Conservation (phyloP, 2,329 filamentous ascomycete genomes). For the Sclerotinia sclerotiorum region DNA sequence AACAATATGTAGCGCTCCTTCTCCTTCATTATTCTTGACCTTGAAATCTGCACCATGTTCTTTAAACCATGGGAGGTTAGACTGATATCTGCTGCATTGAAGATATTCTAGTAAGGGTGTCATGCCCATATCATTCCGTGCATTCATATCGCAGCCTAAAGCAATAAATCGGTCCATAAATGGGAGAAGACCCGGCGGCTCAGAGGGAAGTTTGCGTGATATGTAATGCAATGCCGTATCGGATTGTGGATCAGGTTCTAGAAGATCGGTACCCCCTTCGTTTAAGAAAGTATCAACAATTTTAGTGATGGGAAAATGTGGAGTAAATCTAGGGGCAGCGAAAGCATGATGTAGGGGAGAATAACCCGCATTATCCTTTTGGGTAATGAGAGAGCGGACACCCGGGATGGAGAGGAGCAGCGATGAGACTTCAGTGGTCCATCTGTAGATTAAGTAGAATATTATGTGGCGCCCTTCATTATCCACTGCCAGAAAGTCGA, state of each 20-base stretch:
- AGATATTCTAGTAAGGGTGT: slow-evolving; percentile 1
- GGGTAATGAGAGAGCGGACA: background rate
- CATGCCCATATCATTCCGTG: slow-evolving; percentile 15
- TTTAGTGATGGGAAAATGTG: background rate
- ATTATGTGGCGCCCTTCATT: slow-evolving; percentile 3
- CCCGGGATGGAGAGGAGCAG: background rate
- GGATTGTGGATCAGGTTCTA: slow-evolving; percentile 24
- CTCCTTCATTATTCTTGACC: background rate
- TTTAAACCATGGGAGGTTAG: background rate
- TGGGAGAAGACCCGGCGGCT: fast-evolving
- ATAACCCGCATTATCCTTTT: slow-evolving; percentile 26
- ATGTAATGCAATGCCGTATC: slow-evolving; percentile 29
- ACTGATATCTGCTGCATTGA: background rate
- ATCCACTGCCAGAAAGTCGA: slow-evolving; percentile 7
- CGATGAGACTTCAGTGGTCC: background rate
- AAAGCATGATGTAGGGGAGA: slow-evolving; percentile 15
- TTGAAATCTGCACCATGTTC: slow-evolving; percentile 3
- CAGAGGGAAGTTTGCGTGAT: background rate
- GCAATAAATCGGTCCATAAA: slow-evolving; percentile 12
- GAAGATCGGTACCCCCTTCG: slow-evolving; percentile 20
- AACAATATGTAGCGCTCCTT: slow-evolving; percentile 1
- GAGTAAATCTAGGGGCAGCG: no score
- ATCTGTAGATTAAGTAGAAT: background rate
- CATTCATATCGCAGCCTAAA: slow-evolving; percentile 19
- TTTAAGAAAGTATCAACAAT: background rate